Percentiles rank a stretch among this genome's conserved stretches.
These are phyloP conservation scores for Phytophthora sp. DNA, from an alignment of 352 stramenopile genomes.

Conservation along the genomic window DNA sequence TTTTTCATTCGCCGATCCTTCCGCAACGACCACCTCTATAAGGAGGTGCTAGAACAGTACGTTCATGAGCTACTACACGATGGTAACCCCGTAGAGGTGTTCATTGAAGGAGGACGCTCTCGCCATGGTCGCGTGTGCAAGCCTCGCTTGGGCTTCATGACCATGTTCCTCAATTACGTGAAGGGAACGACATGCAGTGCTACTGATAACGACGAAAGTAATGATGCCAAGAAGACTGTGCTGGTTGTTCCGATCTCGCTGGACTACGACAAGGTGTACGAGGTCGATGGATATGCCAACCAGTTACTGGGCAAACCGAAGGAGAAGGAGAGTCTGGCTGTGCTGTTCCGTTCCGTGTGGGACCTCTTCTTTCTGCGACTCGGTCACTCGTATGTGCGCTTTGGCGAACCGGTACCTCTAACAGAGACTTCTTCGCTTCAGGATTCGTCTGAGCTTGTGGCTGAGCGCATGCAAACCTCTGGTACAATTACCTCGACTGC, in stretches of 20 bases:
- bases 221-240: constrained; percentile 48
- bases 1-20: constrained; percentile 92
- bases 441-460: constrained; percentile 57
- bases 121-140: constrained; percentile 82
- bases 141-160: constrained; percentile 72
- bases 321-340: constrained; percentile 76
- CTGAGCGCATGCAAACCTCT: constrained; percentile 74
- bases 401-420: constrained; percentile 72
- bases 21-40: constrained; percentile 73
- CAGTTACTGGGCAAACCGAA: constrained; percentile 89
- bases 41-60: constrained; percentile 86
- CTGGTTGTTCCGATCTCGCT: constrained; percentile 87
- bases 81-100: constrained; percentile 88
- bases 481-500: constrained; percentile 81
- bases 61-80: constrained; percentile 82
- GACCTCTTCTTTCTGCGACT: constrained; percentile 77
- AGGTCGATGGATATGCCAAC: constrained; percentile 87
- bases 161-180: constrained; percentile 74
- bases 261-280: constrained; percentile 91
- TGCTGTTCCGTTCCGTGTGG: constrained; percentile 76
- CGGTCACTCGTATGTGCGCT: constrained; percentile 88
- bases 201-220: constrained; percentile 14
- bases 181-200: constrained; percentile 19
- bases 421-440: constrained; percentile 52
- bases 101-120: constrained; percentile 88